phyloP scores from a whole-genome alignment of 2,329 filamentous ascomycete genomes.

The Plenodomus lindquistii region DNA sequence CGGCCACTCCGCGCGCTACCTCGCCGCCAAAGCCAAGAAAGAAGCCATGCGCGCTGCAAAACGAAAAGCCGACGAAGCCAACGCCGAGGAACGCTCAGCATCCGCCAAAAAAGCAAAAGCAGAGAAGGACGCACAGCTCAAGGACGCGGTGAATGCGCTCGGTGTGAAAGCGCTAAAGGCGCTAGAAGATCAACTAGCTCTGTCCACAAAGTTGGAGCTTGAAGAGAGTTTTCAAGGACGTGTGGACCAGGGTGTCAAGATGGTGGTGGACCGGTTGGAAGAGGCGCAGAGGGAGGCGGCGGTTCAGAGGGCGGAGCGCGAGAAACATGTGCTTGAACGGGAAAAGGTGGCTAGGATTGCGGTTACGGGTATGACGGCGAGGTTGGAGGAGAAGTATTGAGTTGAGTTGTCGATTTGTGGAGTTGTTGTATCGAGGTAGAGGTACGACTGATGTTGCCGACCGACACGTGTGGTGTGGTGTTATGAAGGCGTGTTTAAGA shows the following conservation, averaged over 20 bases:
- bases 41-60: constrained; percentile 42
- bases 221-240: constrained; percentile 26
- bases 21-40: constrained; percentile 48
- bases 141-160: constrained; percentile 32
- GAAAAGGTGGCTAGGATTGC: constrained; percentile 13
- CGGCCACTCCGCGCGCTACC: constrained; percentile 53
- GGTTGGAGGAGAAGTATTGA: constrained; percentile 39
- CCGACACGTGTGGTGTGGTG: too few relatives aligned
- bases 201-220: constrained; percentile 42
- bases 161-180: constrained; percentile 43
- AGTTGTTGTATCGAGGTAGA: too few relatives aligned
- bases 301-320: constrained; percentile 24
- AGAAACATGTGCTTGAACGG: constrained; percentile 20
- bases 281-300: constrained; percentile 39
- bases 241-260: constrained; percentile 26
- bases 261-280: constrained; percentile 40
- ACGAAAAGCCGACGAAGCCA: constrained; percentile 42
- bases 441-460: too few relatives aligned
- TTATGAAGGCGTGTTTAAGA: too few relatives aligned
- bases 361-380: constrained; percentile 40
- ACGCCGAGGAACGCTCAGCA: constrained; percentile 37
- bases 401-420: too few relatives aligned
- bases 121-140: constrained; percentile 34
- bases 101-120: constrained; percentile 35
- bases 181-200: constrained; percentile 48